Evolutionary conservation across 116 monocot species (phyloP), one percentile per base, ranked within the genome.

Genomic region (Zostera marina): DNA sequence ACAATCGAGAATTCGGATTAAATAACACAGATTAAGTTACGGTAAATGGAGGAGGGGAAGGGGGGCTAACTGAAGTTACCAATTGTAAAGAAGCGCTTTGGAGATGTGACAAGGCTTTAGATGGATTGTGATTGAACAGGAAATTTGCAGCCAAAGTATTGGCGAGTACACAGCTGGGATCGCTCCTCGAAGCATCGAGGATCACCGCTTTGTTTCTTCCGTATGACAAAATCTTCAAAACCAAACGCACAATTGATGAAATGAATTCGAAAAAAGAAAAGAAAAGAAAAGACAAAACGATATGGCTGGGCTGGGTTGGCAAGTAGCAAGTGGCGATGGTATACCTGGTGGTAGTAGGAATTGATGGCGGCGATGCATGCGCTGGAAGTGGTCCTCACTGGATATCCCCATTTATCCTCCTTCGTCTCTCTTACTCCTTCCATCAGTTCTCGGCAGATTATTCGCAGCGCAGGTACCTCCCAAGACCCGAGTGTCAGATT

Each of bases 301-400:
- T n/a, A n/a, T n/a, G n/a, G n/a, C n/a, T n/a, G n/a, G n/a, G n/a
- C n/a, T n/a, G n/a, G n/a, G n/a, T n/a, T n/a, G n/a, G n/a, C n/a
- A n/a, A n/a, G n/a, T n/a, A n/a, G n/a, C n/a, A n/a, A n/a, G n/a
- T n/a, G n/a, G n/a, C n/a, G n/a, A n/a, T n/a, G n/a, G n/a, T 12
- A 8, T 16, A 75, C 70, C 59, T 81, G 49, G 13, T 61, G 62
- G 65, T 85, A 85, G 71, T 67, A 82, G 54, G 77, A 62, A 56
- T 82, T 55, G 70, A 91, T 73, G 42, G 85, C 79, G 15, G 67
- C 66, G 63, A 79, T 42, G 74, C 91, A 91, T 21, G 51, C 77
- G 11, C 24, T 73, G 54, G 91, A 91, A 61, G 42, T 14, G 49
- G 85, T 91, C 14, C 73, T 39, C 19, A 85, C 72, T 39, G 64